phyloP scores from a whole-genome alignment of 768 basidiomycete genomes.

The Amanita pseudoporphyria region DNA sequence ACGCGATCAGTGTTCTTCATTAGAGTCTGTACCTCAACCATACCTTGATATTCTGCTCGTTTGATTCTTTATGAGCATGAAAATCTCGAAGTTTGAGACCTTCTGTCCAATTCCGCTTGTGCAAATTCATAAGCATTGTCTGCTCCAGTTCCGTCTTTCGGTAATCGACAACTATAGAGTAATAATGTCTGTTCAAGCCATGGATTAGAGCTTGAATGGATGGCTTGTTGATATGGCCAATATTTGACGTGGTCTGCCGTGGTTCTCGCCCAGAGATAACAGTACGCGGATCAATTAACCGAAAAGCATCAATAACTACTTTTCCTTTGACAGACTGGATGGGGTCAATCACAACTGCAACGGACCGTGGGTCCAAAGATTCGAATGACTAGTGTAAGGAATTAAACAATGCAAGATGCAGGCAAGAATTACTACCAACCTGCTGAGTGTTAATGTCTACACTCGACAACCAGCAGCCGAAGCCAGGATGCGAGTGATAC shows the following conservation, averaged over 20 bases:
- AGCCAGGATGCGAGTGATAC: conserved; percentile 99
- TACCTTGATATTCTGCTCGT: conserved; percentile 95
- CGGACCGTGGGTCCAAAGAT: conserved; percentile 83
- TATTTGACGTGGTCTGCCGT: conserved; percentile 95
- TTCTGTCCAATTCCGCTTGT: conserved; percentile 99
- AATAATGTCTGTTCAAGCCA: conserved; percentile 96
- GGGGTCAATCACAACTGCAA: conserved; percentile 96
- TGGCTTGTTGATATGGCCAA: conserved; percentile 99
- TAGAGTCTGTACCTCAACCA: conserved; percentile 13
- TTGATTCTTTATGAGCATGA: conserved; percentile 74
- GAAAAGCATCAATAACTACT: conserved; percentile 98
- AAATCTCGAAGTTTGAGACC: conserved; percentile 91
- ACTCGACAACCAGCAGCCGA: conserved; percentile 98
- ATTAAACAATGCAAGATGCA: conserved; percentile 2
- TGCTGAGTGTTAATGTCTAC: conserved; percentile 99
- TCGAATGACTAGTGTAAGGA: conserved; percentile 75
- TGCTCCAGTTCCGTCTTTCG: conserved; percentile 98
- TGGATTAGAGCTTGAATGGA: conserved; percentile 98
- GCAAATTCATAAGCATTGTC: conserved; percentile 97
- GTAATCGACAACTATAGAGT: conserved; percentile 96
- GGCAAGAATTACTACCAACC: conserved; percentile 27
- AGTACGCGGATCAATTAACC: conserved; percentile 86
- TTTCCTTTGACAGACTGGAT: conserved; percentile 99
- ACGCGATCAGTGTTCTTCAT: conserved; percentile 11
- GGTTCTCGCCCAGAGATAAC: conserved; percentile 91